Evolutionary conservation across 306 rosid species (phyloP).

Genomic region (Rubus idaeus): DNA sequence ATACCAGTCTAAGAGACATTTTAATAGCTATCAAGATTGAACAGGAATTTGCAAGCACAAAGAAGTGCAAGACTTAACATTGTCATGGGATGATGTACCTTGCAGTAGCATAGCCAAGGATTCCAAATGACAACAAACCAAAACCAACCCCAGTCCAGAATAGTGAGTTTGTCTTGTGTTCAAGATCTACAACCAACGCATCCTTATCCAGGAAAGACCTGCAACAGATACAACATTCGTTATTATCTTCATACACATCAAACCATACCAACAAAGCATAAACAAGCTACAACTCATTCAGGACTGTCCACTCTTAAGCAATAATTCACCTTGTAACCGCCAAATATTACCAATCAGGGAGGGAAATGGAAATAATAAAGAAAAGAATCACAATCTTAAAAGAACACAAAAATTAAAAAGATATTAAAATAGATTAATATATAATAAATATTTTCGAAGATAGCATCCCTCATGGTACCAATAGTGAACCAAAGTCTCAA

Average conservation of each 20-base stretch:
- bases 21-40: background rate
- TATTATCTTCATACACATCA: background rate
- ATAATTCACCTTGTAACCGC: background rate
- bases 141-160: slow-evolving; percentile 64
- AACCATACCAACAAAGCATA: background rate
- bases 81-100: slow-evolving; percentile 41
- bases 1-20: background rate
- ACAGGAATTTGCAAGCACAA: background rate
- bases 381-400: background rate
- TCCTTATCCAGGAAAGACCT: slow-evolving; percentile 83
- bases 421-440: background rate
- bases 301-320: background rate
- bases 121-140: slow-evolving; percentile 69
- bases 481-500: background rate
- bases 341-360: background rate
- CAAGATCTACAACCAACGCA: slow-evolving; percentile 70
- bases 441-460: background rate
- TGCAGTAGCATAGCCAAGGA: slow-evolving; percentile 70
- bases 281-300: background rate
- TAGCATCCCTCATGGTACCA: background rate
- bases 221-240: slow-evolving; percentile 32
- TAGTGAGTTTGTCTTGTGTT: slow-evolving; percentile 45
- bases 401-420: background rate
- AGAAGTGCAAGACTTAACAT: background rate
- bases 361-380: background rate